These are phyloP conservation scores for Heritiera fomes DNA, from an alignment of 345 rosid species.

Conservation along the genomic window DNA sequence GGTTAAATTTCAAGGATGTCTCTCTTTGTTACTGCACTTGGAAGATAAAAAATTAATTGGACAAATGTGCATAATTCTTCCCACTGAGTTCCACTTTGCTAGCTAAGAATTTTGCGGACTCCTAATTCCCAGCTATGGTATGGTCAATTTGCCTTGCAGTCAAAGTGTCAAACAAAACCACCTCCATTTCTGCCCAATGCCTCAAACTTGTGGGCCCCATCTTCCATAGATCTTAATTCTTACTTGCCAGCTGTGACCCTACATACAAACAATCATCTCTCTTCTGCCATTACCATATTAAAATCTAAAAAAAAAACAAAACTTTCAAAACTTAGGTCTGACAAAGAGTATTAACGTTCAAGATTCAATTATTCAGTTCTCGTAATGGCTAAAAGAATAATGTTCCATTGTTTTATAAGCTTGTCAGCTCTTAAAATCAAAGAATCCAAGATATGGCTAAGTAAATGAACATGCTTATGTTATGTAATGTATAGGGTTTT, in stretches of 20 bases:
- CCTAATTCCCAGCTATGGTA: not conserved
- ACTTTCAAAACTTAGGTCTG: not conserved
- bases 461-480: not conserved
- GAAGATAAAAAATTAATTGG: not conserved
- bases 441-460: not conserved
- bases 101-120: not conserved
- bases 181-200: slow-evolving; percentile 10
- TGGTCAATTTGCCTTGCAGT: not conserved
- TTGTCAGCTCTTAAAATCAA: not conserved
- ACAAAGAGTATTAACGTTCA: not conserved
- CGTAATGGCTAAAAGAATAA: not conserved
- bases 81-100: not conserved
- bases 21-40: too few relatives aligned
- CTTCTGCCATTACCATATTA: not conserved
- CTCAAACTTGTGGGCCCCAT: slow-evolving; percentile 8
- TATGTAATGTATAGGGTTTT: not conserved
- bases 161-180: not conserved
- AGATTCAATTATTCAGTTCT: not conserved
- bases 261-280: not conserved
- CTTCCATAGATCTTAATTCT: not conserved
- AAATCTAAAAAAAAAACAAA: not conserved
- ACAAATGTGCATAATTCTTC: not conserved
- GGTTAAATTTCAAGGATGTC: too few relatives aligned
- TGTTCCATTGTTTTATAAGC: not conserved
- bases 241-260: not conserved